Percentiles rank a stretch among this genome's conserved stretches.
These are phyloP conservation scores for Neoarthrinium moseri DNA, from an alignment of 2,329 filamentous ascomycete genomes.

Conservation along the genomic window DNA sequence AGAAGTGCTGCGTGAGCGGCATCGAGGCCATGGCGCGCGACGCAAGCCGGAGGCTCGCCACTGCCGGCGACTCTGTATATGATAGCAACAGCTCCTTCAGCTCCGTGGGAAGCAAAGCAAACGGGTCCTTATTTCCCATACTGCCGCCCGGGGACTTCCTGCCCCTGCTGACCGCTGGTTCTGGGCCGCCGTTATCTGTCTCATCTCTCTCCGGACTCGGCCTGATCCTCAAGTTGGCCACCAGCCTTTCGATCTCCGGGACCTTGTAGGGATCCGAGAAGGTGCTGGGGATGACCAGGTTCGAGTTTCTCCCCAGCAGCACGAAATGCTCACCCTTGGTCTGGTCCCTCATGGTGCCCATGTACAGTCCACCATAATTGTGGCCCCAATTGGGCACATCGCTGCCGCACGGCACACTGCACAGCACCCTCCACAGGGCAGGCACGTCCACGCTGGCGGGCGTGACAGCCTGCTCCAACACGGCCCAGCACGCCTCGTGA, in stretches of 20 bases:
- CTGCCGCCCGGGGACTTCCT: background rate
- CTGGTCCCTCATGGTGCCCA: conserved; percentile 11
- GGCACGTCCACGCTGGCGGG: conserved; percentile 18
- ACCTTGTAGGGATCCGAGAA: conserved; percentile 20
- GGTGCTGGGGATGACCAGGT: conserved; percentile 20
- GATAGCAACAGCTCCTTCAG: conserved; percentile 21
- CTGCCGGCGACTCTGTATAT: conserved; percentile 15
- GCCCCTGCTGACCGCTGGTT: background rate
- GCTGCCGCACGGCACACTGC: conserved; percentile 19
- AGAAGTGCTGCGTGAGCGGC: conserved; percentile 20
- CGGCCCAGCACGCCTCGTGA: conserved; percentile 24
- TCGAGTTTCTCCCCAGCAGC: conserved; percentile 12
- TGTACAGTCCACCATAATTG: conserved; percentile 23
- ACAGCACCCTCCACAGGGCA: conserved; percentile 22
- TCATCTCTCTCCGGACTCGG: background rate
- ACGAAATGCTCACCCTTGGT: conserved; percentile 13
- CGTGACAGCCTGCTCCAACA: conserved; percentile 21
- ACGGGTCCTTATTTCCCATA: conserved; percentile 13
- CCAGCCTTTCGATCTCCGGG: conserved; percentile 16
- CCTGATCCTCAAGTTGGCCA: conserved; percentile 13
- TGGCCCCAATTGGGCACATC: conserved; percentile 23
- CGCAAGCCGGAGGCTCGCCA: conserved; percentile 17
- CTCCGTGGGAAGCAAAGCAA: conserved; percentile 18
- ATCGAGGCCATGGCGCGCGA: conserved; percentile 19
- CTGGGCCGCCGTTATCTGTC: background rate